Evolutionary conservation across 768 basidiomycete species (phyloP).

Genomic region (Suillus spraguei): DNA sequence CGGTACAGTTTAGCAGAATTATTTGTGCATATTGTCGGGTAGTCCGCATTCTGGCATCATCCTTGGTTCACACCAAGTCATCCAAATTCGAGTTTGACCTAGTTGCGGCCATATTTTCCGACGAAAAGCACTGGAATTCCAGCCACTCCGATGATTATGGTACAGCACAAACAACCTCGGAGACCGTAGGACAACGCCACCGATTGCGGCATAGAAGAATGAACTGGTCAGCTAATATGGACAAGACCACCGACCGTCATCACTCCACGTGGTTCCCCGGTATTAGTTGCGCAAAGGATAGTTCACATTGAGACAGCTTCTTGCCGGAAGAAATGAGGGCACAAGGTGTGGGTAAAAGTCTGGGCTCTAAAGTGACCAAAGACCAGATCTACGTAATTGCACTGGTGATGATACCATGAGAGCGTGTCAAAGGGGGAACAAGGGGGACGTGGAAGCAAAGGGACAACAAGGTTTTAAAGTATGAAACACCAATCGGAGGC

Average conservation of each 20-base stretch:
- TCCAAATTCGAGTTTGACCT: neutral
- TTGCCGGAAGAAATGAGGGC: neutral
- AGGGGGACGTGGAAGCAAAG: neutral
- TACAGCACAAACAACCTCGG: neutral
- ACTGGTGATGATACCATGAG: neutral
- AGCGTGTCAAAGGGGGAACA: neutral
- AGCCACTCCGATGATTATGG: neutral
- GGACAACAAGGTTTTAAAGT: constrained; percentile 10
- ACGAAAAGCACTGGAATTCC: neutral
- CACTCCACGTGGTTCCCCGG: neutral
- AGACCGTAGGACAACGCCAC: constrained; percentile 3
- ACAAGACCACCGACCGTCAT: neutral
- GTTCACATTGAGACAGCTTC: constrained; percentile 1
- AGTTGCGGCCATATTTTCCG: neutral
- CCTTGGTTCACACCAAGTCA: neutral
- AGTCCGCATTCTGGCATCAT: neutral
- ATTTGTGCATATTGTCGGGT: neutral
- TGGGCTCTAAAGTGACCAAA: neutral
- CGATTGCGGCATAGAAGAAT: constrained; percentile 3
- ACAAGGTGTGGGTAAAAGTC: neutral
- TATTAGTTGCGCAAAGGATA: neutral
- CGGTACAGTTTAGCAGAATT: neutral
- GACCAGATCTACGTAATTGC: neutral
- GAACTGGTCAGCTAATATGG: neutral
- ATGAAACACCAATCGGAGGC: constrained; percentile 2